phyloP scores from a whole-genome alignment of 371 early-diverging fungal genomes.

The Mortierella sp. region DNA sequence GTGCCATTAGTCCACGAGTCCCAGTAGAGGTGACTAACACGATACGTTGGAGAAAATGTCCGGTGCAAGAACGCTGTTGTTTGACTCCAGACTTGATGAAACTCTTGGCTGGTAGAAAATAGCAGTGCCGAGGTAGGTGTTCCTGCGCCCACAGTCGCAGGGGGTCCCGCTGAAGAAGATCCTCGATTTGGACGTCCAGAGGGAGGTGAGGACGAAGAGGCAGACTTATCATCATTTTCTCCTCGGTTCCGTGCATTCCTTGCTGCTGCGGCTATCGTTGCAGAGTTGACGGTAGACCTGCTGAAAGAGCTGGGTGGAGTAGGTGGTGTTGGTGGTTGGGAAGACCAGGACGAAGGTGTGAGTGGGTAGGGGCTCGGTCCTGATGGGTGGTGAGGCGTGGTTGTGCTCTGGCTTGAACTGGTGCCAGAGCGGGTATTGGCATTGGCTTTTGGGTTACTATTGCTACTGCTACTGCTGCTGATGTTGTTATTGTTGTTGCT shows the following conservation, averaged over 20 bases:
- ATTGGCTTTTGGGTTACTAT: not conserved
- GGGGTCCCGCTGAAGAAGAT: constrained; percentile 2
- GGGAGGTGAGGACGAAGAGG: constrained; percentile 17
- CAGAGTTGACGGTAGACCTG: not conserved
- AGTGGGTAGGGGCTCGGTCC: not conserved
- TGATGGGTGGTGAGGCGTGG: constrained; percentile 5
- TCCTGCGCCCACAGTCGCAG: constrained; percentile 31
- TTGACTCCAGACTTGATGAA: constrained; percentile 31
- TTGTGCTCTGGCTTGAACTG: not conserved
- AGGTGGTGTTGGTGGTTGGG: not conserved
- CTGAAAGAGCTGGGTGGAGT: not conserved
- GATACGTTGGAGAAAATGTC: constrained; percentile 56
- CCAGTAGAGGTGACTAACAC: constrained; percentile 41
- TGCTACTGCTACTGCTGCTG: not conserved
- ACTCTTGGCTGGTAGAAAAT: constrained; percentile 37
- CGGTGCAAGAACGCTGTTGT: constrained; percentile 50
- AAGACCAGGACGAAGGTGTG: constrained; percentile 4
- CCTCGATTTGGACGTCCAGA: constrained; percentile 20
- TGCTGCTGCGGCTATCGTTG: constrained; percentile 12
- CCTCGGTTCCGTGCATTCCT: constrained; percentile 12
- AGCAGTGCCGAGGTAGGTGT: constrained; percentile 33
- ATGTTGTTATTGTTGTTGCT: not conserved
- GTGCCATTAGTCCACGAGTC: constrained; percentile 57
- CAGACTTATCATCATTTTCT: constrained; percentile 1
- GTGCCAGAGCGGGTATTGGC: not conserved